Base-by-base conservation (phyloP, 139 green algal genomes). In the Coelastrella sp. region DNA sequence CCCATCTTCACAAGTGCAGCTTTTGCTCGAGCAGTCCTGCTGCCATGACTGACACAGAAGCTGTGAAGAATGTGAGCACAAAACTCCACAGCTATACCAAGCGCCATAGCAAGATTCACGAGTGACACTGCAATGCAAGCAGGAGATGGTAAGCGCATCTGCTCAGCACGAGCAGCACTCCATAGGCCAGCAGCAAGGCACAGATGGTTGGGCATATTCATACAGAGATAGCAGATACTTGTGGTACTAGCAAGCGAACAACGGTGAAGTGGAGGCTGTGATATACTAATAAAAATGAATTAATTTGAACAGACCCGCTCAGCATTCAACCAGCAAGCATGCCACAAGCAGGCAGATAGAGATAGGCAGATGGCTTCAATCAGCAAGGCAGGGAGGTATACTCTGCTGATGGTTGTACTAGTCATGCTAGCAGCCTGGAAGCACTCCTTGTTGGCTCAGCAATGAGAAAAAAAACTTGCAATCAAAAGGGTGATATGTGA, bases 11-110 rank as follows among this genome's bases (percentile, higher is more conserved):
- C 7, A 6, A 91, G 57, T 25, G 88, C 88, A 27, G 80, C 58
- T 7, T 66, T 57, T 6, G 90, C 89, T 7, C 95, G 90, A 57
- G 86, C 27, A 20, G 84, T 76, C 14, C 90, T 82, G 74, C 76
- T 80, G 12, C 95, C 93, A 12, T 89, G 72, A 82, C 76, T 88
- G 56, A 91, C 74, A 91, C 90, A 75, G 82, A 87, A 87, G 63
- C 63, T 78, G 82, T 98, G 96, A 72, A 97, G 83, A 15, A 98
- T 90, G 88, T 99, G 97, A 3, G 94, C 95, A 65, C 92, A 95
- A 85, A 98, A 98, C 96, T 98, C 96, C 57, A 99, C 94, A 0
- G 93, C 95, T 35, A 98, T 98, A 70, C 96, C 96, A 61, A 98
- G 89, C 0, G 93, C 91, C 93, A 96, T 96, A 22, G 95, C 94